These are phyloP conservation scores for Pseudocercospora cruenta DNA, from an alignment of 2,329 filamentous ascomycete species.

Conservation along the genomic window DNA sequence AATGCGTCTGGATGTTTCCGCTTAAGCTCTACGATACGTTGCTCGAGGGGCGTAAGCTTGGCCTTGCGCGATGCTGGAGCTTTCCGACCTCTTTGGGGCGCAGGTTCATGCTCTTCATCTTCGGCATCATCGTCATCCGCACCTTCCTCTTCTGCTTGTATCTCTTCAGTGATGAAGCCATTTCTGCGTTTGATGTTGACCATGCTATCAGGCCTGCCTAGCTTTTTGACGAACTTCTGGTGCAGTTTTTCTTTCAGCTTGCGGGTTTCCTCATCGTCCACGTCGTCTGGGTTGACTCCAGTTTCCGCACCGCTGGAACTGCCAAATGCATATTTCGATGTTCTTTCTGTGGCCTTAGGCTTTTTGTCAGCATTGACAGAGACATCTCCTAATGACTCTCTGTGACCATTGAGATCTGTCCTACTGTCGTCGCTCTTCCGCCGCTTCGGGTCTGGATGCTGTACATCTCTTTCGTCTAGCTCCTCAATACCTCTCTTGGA, in stretches of 20 bases:
- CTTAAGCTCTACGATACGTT: conserved; percentile 93
- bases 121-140: conserved; percentile 63
- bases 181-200: conserved; percentile 66
- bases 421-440: conserved; percentile 25
- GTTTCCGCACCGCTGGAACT: conserved; percentile 49
- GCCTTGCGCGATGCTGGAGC: conserved; percentile 66
- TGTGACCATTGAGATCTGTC: conserved; percentile 15
- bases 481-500: conserved; percentile 28
- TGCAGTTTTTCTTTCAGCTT: conserved; percentile 74
- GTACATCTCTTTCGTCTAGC: conserved; percentile 20
- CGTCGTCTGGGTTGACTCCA: conserved; percentile 44
- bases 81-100: conserved; percentile 55
- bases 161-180: conserved; percentile 58
- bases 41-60: conserved; percentile 90
- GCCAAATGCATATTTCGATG: conserved; percentile 63
- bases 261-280: conserved; percentile 56
- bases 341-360: conserved; percentile 50
- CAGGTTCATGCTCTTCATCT: conserved; percentile 53
- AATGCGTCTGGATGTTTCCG: conserved; percentile 85
- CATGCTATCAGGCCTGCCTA: conserved; percentile 83
- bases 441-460: conserved; percentile 27
- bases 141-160: conserved; percentile 54
- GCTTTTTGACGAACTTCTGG: conserved; percentile 82
- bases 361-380: conserved; percentile 29
- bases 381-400: background rate